These are phyloP conservation scores for Populus trichocarpa DNA, from an alignment of 441 rosid species.

Conservation along the genomic window DNA sequence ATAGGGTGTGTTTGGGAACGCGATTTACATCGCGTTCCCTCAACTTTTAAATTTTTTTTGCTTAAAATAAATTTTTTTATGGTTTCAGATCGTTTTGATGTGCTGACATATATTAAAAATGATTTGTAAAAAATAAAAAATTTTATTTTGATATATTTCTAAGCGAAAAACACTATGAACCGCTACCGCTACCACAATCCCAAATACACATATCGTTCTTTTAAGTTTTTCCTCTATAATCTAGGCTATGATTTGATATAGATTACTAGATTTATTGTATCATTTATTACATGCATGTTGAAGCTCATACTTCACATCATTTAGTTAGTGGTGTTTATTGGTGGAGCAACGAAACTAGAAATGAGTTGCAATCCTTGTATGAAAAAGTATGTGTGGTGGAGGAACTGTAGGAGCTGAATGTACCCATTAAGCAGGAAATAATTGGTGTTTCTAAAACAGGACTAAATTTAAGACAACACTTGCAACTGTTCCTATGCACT, in stretches of 20 bases:
- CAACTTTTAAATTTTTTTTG: too few species aligned
- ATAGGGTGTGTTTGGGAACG: neutral
- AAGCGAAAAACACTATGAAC: too few species aligned
- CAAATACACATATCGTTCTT: too few species aligned
- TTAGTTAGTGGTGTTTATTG: neutral
- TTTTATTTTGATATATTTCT: too few species aligned
- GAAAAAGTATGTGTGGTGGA: neutral
- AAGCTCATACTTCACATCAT: neutral
- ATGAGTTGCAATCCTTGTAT: neutral
- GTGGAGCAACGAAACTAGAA: neutral
- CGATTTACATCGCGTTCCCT: rapidly evolving
- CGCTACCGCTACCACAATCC: rapidly evolving
- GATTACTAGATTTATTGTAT: neutral
- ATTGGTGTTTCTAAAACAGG: neutral
- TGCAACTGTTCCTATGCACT: too few species aligned
- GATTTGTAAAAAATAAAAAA: too few species aligned
- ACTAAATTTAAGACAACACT: too few species aligned
- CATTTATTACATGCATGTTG: neutral
- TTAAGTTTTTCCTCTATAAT: neutral
- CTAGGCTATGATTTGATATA: neutral
- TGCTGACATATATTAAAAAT: too few species aligned
- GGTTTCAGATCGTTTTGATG: too few species aligned
- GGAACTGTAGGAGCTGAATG: neutral
- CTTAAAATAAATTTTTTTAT: too few species aligned
- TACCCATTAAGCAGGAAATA: neutral